Percentiles rank a stretch among this genome's conserved stretches.
Conservation (phyloP, 495 filamentous ascomycete species). For the Cenococcum geophilum region DNA sequence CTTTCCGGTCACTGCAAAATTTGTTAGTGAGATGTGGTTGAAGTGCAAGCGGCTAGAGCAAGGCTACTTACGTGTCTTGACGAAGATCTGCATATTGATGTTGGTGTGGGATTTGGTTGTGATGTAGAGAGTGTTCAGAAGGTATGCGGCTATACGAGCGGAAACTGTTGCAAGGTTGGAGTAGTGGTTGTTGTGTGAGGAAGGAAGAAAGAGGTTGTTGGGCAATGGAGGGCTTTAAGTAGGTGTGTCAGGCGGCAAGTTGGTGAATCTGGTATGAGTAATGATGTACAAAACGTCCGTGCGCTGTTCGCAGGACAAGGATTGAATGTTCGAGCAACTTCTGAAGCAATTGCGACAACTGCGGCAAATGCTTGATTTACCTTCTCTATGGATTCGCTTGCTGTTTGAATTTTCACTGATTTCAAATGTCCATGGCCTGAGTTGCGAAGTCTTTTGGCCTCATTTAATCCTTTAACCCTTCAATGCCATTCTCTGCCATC, state of each 20-base stretch:
- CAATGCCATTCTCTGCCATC: background rate
- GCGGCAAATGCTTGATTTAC: background rate
- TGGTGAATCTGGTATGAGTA: constrained; percentile 1
- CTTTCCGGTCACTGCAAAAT: constrained; percentile 74
- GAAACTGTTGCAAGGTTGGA: constrained; percentile 8
- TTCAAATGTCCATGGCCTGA: background rate
- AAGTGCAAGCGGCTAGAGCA: constrained; percentile 26
- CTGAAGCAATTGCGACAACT: background rate
- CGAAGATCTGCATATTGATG: constrained; percentile 78
- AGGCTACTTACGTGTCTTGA: constrained; percentile 79
- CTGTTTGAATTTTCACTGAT: background rate
- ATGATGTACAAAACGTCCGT: constrained; percentile 17
- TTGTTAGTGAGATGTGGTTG: constrained; percentile 24
- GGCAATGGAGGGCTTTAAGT: constrained; percentile 12
- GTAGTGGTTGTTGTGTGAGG: constrained; percentile 1
- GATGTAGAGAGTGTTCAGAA: constrained; percentile 4
- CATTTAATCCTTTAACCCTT: background rate
- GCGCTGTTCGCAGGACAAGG: constrained; percentile 12
- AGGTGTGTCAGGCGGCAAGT: constrained; percentile 11
- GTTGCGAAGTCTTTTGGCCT: background rate
- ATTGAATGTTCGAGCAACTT: constrained; percentile 28
- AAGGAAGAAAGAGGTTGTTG: constrained; percentile 17
- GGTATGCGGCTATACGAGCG: constrained; percentile 13
- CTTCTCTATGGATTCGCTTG: background rate
- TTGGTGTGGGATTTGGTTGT: background rate